Conservation (phyloP, 495 filamentous ascomycete species). For the Penicillium nucicola region DNA sequence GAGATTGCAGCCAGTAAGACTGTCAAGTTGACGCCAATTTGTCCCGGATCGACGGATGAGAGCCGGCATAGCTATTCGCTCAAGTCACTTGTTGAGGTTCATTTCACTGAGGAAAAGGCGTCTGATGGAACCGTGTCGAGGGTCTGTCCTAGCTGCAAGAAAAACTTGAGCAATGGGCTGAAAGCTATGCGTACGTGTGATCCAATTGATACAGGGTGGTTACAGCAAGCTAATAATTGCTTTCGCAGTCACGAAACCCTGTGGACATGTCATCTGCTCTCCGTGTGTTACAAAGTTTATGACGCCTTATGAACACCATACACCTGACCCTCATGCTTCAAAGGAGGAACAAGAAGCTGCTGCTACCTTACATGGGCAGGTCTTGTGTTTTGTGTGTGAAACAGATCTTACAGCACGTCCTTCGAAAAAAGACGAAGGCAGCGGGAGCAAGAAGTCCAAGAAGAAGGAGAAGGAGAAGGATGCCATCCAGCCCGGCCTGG, state of each 20-base stretch:
- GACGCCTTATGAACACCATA: slow-evolving; percentile 47
- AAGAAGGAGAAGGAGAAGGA: slow-evolving; percentile 46
- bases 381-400: slow-evolving; percentile 88
- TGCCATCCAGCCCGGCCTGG: slow-evolving; percentile 66
- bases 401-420: slow-evolving; percentile 56
- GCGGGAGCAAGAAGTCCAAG: slow-evolving; percentile 38
- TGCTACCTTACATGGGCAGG: slow-evolving; percentile 31
- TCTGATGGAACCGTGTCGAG: slow-evolving; percentile 51
- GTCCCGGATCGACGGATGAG: slow-evolving; percentile 71
- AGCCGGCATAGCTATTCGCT: slow-evolving; percentile 75
- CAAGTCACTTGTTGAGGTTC: slow-evolving; percentile 73
- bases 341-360: slow-evolving; percentile 48
- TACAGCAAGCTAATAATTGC: not conserved
- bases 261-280: slow-evolving; percentile 89
- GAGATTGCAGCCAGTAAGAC: slow-evolving; percentile 54
- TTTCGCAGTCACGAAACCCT: slow-evolving; percentile 72
- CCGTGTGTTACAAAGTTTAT: slow-evolving; percentile 89
- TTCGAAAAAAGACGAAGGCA: slow-evolving; percentile 11
- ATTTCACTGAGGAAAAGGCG: slow-evolving; percentile 71
- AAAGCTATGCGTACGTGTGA: slow-evolving; percentile 65
- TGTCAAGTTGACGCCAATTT: slow-evolving; percentile 69
- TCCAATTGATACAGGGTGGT: not conserved
- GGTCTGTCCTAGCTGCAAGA: slow-evolving; percentile 87
- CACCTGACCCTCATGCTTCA: slow-evolving; percentile 62
- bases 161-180: slow-evolving; percentile 74